Percentiles rank a stretch among this genome's conserved stretches.
Conservation (phyloP, 257 asterid species). For the Ligustrum vulgare region DNA sequence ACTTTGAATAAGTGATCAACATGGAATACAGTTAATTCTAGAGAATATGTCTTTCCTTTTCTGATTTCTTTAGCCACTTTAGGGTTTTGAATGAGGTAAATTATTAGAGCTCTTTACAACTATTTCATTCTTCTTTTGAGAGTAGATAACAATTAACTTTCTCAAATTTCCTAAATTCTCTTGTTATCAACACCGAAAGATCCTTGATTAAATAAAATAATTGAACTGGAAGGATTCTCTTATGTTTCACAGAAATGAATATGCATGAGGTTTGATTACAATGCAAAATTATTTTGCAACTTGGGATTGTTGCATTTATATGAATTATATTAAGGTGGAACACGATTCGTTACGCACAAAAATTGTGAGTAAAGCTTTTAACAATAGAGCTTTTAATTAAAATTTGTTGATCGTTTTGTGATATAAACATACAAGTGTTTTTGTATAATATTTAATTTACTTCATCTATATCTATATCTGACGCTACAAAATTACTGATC, state of each 20-base stretch:
- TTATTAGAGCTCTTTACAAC: not conserved
- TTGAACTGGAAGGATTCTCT: not conserved
- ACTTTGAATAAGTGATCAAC: not conserved
- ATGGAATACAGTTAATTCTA: not conserved
- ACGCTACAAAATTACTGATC: too few species aligned
- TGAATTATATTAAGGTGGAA: too few species aligned
- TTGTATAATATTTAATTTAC: too few species aligned
- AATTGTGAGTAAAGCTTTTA: too few species aligned
- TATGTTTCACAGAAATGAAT: not conserved
- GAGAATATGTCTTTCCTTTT: not conserved
- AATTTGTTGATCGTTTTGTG: too few species aligned
- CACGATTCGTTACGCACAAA: too few species aligned
- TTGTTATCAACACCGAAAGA: conserved; percentile 3
- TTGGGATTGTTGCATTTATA: not conserved
- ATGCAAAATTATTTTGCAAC: not conserved
- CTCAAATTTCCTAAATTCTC: not conserved
- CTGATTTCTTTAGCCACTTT: not conserved
- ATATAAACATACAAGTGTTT: too few species aligned
- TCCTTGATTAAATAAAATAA: not conserved
- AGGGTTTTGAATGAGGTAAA: not conserved
- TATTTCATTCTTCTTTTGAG: not conserved
- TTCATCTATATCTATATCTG: too few species aligned
- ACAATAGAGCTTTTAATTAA: too few species aligned
- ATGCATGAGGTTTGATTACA: not conserved
- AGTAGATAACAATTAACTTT: not conserved